Percentiles rank a stretch among this genome's conserved stretches.
phyloP scores from a whole-genome alignment of 2,329 filamentous ascomycete genomes.

The Xylaria sp. region DNA sequence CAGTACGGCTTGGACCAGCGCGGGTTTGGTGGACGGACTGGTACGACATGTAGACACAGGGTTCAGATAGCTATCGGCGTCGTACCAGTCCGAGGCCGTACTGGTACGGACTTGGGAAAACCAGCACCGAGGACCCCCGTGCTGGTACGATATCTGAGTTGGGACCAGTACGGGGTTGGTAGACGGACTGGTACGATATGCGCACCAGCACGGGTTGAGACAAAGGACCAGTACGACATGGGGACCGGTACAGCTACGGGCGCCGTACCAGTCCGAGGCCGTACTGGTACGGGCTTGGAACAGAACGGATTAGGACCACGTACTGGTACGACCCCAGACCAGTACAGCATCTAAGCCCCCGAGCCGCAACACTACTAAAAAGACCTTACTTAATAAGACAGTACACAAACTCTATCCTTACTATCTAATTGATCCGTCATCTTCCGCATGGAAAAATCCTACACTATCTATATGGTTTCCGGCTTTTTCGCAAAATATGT shows the following conservation, averaged over 20 bases:
- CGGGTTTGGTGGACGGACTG: neutral
- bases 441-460: neutral
- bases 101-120: no score
- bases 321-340: no score
- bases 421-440: neutral
- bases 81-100: conserved; percentile 4
- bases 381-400: neutral
- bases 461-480: neutral
- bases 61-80: neutral
- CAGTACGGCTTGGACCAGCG: neutral
- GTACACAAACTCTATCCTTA: neutral
- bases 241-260: neutral
- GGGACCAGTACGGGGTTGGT: neutral
- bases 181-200: conserved; percentile 4
- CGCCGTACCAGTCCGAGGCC: conserved; percentile 2
- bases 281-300: no score
- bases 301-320: no score
- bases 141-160: no score
- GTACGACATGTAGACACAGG: conserved; percentile 5
- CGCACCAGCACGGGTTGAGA: neutral
- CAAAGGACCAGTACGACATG: conserved; percentile 4
- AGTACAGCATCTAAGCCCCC: no score
- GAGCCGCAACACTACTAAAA: neutral
- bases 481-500: neutral
- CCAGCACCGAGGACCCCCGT: no score